Base-by-base conservation (phyloP, 345 rosid species). In the Hirschfeldia incana region DNA sequence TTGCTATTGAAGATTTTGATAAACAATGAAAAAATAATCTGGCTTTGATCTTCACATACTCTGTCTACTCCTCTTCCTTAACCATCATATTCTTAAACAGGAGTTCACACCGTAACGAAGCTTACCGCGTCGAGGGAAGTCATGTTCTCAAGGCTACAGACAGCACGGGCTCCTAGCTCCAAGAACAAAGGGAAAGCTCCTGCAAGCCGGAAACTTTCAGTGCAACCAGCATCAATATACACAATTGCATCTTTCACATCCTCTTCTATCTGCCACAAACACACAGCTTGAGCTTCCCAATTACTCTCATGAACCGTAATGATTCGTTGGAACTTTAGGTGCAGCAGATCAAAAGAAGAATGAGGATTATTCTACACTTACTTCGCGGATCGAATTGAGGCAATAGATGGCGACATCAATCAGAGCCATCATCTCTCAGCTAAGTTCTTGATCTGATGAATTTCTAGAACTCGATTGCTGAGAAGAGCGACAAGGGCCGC, bases 151-250 rank as follows among this genome's bases (percentile, higher is more conserved):
- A 92, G 88, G 85, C 96, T 89, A 80, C 97, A 94, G 49, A 94
- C 85, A 1, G 94, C 81, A 4, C 87, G 86, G 11, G 80, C 94
- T 67, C 97, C 98, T n/a, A 85, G 89, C 21, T 87, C 86, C 81
- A 94, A 81, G 60, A 94, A 77, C 72, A 83, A 36, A 59, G 99
- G 94, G 73, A 90, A 92, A 10, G 94, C 97, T 83, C 99, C 99
- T 13, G 86, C 82, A 79, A 85, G 79, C 67, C 92, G 98, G 78
- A 94, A 94, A 74, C 99, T 89, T 83, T 94, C 99, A 1, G 97
- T 87, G 81, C 97, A 94, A 7, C 99, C 99, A 62, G 95, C 89
- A 86, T 94, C 99, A 3, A 92, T 81, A 79, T 94, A 94, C 46
- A 94, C 75, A 55, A 89, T 78, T 32, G 97, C 83, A 72, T 85